A percentile compares a stretch with the other conserved stretches of the same genome.
Evolutionary conservation across 2,329 filamentous ascomycete species (phyloP).

Genomic region (Paecilomyces niveus): DNA sequence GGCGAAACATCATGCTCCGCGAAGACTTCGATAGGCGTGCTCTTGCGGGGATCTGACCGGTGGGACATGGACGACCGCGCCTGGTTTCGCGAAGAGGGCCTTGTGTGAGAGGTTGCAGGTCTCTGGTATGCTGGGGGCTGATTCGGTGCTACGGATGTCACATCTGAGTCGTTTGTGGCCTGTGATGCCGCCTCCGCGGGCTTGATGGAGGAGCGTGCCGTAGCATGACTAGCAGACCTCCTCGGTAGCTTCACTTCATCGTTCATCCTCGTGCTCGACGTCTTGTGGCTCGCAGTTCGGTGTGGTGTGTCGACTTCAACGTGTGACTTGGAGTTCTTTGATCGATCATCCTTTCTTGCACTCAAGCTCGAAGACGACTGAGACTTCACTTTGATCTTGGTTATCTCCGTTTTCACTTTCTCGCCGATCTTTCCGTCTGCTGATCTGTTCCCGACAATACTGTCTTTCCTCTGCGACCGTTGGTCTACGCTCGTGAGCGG

Average conservation of each 20-base stretch:
- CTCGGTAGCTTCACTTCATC: constrained; percentile 27
- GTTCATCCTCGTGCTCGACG: constrained; percentile 25
- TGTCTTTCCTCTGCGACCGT: constrained; percentile 28
- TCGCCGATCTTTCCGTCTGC: constrained; percentile 18
- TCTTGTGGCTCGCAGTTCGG: constrained; percentile 27
- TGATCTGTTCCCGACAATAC: constrained; percentile 21
- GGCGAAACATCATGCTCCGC: constrained; percentile 26
- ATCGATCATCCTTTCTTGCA: constrained; percentile 30
- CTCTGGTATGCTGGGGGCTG: constrained; percentile 27
- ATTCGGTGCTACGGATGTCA: constrained; percentile 39
- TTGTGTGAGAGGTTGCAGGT: constrained; percentile 20
- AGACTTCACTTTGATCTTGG: constrained; percentile 29
- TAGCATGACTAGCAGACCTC: constrained; percentile 21
- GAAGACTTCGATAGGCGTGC: constrained; percentile 29
- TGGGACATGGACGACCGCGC: constrained; percentile 24
- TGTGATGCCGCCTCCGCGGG: constrained; percentile 26
- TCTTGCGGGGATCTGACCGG: constrained; percentile 12
- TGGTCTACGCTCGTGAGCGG: constrained; percentile 41
- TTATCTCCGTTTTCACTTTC: constrained; percentile 26
- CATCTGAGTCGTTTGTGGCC: constrained; percentile 37
- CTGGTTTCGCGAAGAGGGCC: constrained; percentile 29
- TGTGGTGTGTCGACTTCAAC: constrained; percentile 26
- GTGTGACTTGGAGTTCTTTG: constrained; percentile 29
- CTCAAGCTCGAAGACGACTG: constrained; percentile 33
- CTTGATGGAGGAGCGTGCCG: constrained; percentile 28